Base-by-base conservation (phyloP, 768 basidiomycete genomes). In the Amanita molliuscula region DNA sequence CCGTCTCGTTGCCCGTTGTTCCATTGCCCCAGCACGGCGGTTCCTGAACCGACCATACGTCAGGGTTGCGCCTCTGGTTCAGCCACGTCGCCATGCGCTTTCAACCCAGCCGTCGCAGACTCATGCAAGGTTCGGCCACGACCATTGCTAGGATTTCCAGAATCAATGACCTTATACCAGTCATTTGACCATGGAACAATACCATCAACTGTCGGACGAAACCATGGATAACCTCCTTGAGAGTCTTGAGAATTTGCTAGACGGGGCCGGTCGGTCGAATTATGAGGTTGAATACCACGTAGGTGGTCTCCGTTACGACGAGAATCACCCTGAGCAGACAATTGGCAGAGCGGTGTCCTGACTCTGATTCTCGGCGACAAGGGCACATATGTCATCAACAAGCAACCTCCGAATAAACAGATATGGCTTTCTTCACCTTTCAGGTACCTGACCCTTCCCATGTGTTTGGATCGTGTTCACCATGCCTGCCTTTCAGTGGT, bases 321-420 rank as follows among this genome's bases (percentile, higher is more conserved):
- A 40, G 44, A 57, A 42, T 48, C 21, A 28, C 34, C 40, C 1
- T 52, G 23, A 28, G 29, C 10, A 10, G 15, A 28, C 25, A 18
- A 15, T 15, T 37, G 6, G 4, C 63, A 95, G 93, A 82, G 84
- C 58, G 93, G 93, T n/a, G 93, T 96, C 26, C 64, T 96, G 29
- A 96, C 92, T 1, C 76, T 95, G 38, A 73, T 71, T 44, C 72
- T 94, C 13, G 91, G 83, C 26, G 67, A 73, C 35, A 69, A 81
- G 49, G 91, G 90, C 11, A 95, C 88, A 9, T 96, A 95, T 67
- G 93, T 95, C 25, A 84, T 96, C 67, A 96, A 96, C 67, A 96
- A 95, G 71, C 93, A 96, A 62, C 93, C 93, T 9, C 93, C 93
- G 5, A 96, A 96, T 63, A 91, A 91, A 68, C 93, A 96, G 62